Evolutionary conservation across 768 basidiomycete species (phyloP).

Genomic region (Tricholoma hemisulphureum): DNA sequence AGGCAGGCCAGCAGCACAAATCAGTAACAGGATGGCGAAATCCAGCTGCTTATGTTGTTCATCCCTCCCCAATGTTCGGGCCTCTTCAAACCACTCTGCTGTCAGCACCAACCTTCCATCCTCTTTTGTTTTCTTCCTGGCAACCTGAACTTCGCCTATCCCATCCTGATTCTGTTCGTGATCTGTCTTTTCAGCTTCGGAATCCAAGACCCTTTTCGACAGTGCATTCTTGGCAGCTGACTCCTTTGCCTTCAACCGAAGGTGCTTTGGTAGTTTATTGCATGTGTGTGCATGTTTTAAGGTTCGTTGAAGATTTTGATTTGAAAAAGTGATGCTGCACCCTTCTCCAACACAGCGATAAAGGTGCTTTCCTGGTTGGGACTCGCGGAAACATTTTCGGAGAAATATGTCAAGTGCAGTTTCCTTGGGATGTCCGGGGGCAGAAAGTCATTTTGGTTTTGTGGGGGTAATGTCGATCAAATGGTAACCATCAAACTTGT

Average conservation of each 20-base stretch:
- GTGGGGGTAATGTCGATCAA: not conserved
- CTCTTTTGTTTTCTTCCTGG: too few species aligned
- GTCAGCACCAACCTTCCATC: too few species aligned
- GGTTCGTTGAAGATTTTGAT: not conserved
- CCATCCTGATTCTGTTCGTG: too few species aligned
- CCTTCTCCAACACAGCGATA: not conserved
- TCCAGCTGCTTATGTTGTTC: too few species aligned
- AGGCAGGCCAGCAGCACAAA: not conserved
- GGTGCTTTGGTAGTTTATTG: conserved; percentile 1
- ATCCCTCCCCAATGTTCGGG: too few species aligned
- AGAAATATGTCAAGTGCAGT: not conserved
- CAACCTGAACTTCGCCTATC: too few species aligned
- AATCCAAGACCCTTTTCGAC: not conserved
- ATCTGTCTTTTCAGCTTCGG: not conserved
- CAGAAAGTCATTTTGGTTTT: not conserved
- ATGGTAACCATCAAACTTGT: not conserved
- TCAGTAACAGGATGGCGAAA: too few species aligned
- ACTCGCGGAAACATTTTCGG: conserved; percentile 1
- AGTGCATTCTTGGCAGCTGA: not conserved
- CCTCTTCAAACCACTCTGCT: too few species aligned
- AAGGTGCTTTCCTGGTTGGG: conserved; percentile 2
- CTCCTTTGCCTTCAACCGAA: not conserved
- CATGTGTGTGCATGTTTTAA: not conserved
- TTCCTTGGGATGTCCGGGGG: not conserved
- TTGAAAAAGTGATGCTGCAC: not conserved